Evolutionary conservation across 805 yeast species (phyloP).

Genomic region (Alloascoidea africana): DNA sequence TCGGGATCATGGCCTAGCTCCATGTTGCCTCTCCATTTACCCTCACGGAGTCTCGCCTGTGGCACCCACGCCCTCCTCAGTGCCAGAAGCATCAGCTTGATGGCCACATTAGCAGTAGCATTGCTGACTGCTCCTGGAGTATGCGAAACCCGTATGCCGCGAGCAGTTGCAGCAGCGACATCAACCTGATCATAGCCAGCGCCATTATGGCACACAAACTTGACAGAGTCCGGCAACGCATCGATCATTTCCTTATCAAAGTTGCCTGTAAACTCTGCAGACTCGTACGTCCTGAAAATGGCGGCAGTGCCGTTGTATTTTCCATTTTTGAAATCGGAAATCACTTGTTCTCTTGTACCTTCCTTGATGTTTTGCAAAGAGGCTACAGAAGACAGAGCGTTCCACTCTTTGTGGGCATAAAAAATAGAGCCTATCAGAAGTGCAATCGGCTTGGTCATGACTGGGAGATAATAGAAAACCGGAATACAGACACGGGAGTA

Average conservation of each 20-base stretch:
- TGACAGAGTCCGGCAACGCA: constrained; percentile 37
- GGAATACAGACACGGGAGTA: too few relatives aligned
- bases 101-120: constrained; percentile 52
- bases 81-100: constrained; percentile 38
- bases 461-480: too few relatives aligned
- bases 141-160: constrained; percentile 35
- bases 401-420: constrained; percentile 3
- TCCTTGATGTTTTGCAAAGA: background rate
- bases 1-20: constrained; percentile 51
- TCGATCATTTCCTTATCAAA: constrained; percentile 47
- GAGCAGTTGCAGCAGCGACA: constrained; percentile 31
- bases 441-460: constrained; percentile 3
- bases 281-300: constrained; percentile 37
- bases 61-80: constrained; percentile 49
- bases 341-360: constrained; percentile 19
- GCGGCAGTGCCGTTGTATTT: constrained; percentile 28
- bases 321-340: constrained; percentile 24
- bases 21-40: constrained; percentile 36
- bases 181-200: constrained; percentile 72
- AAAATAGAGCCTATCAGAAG: background rate
- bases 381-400: background rate
- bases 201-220: constrained; percentile 44
- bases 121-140: constrained; percentile 39
- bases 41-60: constrained; percentile 31
- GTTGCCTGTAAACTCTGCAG: constrained; percentile 39